Evolutionary conservation across 352 stramenopile genomes (phyloP).

Genomic region (Pythium monospermum): DNA sequence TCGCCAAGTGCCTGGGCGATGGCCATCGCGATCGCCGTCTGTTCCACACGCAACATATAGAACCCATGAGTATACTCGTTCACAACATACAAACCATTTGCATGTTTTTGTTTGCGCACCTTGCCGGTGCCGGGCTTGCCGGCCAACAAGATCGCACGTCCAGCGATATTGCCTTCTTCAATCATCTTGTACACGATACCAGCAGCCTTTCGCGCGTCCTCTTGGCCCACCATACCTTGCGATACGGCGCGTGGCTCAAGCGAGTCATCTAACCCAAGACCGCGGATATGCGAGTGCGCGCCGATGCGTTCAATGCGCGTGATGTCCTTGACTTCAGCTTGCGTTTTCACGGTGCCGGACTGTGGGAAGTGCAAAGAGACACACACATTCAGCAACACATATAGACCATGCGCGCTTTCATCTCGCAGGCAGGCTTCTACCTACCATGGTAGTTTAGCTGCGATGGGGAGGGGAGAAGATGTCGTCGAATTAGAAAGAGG

Average conservation of each 20-base stretch:
- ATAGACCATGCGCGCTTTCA: background rate
- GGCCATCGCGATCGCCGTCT: constrained; percentile 98
- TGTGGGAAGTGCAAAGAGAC: constrained; percentile 5
- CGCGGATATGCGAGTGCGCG: constrained; percentile 98
- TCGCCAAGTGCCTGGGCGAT: constrained; percentile 96
- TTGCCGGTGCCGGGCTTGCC: constrained; percentile 96
- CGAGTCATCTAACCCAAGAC: constrained; percentile 96
- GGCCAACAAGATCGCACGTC: constrained; percentile 94
- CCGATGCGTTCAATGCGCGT: constrained; percentile 98
- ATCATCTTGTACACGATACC: constrained; percentile 99
- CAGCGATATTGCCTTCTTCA: constrained; percentile 97
- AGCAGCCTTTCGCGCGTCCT: constrained; percentile 88
- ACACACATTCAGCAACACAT: constrained; percentile 3
- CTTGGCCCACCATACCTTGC: constrained; percentile 97
- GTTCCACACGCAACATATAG: constrained; percentile 1
- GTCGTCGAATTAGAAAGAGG: background rate
- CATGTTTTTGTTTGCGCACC: constrained; percentile 20
- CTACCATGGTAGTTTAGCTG: constrained; percentile 9
- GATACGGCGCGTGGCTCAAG: constrained; percentile 92
- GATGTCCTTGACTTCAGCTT: constrained; percentile 94
- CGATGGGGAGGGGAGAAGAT: background rate
- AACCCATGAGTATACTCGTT: background rate
- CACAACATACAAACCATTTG: too few species aligned
- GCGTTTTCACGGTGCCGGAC: constrained; percentile 70
- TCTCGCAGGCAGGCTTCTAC: background rate